Base-by-base conservation (phyloP, 176 grass and related monocot species). In the Eleusine coracana region DNA sequence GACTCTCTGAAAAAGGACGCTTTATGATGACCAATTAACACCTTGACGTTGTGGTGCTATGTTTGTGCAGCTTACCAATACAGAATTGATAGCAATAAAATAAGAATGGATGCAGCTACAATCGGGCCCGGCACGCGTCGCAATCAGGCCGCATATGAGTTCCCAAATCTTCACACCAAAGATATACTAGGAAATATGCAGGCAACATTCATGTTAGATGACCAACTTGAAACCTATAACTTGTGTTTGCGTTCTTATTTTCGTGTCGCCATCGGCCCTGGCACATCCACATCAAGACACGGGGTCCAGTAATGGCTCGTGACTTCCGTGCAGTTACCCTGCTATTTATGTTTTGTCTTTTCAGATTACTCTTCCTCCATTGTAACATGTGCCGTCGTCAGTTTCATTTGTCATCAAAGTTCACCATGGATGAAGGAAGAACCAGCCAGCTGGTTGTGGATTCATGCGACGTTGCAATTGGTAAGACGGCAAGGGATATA, bases 221-320 rank as follows among this genome's bases (percentile, higher is more conserved):
- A 23, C 66, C 83, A 86, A 78, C 79, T 78, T 71, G 48, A 55
- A 86, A 86, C 78, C 45, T 48, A 37, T 4, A 66, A 55, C 48
- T 65, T 13, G 9, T 86, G 9, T 14, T 41, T 66, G 31, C 10
- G 34, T 44, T 20, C 3, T 0, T 37, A 6, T 74, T 18, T 27
- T 75, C 9, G 54, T 5, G 54, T 37, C 49, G 2, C 28, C 49
- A 37, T 54, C 9, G 48, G 31, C 48, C 77, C 66, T 6, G 59
- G 34, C 71, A 52, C 14, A 25, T 80, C 36, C 68, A 21, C 49
- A 41, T 84, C 50, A 74, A 20, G 67, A 72, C 66, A 23, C 54
- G 13, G 42, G 45, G 76, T 52, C 44, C 44, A 46, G 36, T 58
- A 31, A 75, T 7, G 20, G 21, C 14, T 68, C 31, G 66, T 73